Conservation (phyloP, 352 stramenopile genomes). For the Pythium phragmiticola region DNA sequence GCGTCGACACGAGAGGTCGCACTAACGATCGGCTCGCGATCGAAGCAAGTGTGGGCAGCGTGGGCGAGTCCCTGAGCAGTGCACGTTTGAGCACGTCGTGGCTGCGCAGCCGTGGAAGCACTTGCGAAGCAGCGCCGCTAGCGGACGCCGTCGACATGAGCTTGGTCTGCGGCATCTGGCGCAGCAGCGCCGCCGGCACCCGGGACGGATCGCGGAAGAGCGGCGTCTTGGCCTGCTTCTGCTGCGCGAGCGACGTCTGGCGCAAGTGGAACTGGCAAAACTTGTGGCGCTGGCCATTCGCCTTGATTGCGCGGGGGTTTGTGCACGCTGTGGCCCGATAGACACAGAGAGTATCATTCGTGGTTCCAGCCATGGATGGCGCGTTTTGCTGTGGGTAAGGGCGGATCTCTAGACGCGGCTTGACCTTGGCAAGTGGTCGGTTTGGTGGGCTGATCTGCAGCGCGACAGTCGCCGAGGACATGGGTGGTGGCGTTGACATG, state of each 20-base stretch:
- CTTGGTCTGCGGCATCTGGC: slow-evolving; percentile 10
- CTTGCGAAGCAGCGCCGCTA: too few species aligned
- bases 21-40: neutral
- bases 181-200: slow-evolving; percentile 16
- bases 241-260: slow-evolving; percentile 12
- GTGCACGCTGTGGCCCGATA: slow-evolving; percentile 14
- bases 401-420: neutral
- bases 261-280: slow-evolving; percentile 33
- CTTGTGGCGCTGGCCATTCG: slow-evolving; percentile 28
- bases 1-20: neutral
- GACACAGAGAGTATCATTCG: neutral
- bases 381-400: neutral
- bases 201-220: slow-evolving; percentile 16
- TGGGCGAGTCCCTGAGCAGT: neutral
- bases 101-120: slow-evolving; percentile 12
- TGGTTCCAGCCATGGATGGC: neutral
- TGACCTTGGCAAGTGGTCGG: slow-evolving; percentile 3
- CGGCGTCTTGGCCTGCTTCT: slow-evolving; percentile 13
- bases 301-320: slow-evolving; percentile 28
- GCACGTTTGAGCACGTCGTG: slow-evolving; percentile 16
- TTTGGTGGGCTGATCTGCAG: slow-evolving; percentile 3
- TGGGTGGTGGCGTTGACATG: neutral
- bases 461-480: too few species aligned
- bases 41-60: neutral
- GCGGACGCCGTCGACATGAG: too few species aligned